Conservation (phyloP, 2,329 filamentous ascomycete genomes). For the Cercospora citrullina region DNA sequence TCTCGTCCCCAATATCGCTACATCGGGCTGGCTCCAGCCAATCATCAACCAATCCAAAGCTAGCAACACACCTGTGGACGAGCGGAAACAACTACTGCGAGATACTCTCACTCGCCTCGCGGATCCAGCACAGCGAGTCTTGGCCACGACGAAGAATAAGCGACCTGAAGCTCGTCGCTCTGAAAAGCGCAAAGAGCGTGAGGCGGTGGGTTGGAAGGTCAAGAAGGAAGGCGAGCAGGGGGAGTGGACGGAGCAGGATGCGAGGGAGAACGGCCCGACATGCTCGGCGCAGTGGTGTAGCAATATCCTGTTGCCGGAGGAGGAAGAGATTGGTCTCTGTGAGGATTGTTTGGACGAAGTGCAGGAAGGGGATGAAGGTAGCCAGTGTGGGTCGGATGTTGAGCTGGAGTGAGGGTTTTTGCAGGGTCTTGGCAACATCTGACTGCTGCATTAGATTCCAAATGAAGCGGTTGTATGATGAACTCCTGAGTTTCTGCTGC, state of each 20-base stretch:
- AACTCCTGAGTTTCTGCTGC: neutral
- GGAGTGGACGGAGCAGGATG: neutral
- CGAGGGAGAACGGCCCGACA: neutral
- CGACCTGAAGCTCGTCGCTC: neutral
- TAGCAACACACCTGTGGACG: neutral
- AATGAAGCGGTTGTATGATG: neutral
- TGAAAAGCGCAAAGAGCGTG: neutral
- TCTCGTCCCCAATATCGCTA: neutral
- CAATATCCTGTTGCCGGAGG: neutral
- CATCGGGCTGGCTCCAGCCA: neutral
- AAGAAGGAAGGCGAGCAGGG: neutral
- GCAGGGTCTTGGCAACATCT: neutral
- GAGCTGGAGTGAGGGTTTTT: neutral
- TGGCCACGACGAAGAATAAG: neutral
- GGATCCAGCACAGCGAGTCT: neutral
- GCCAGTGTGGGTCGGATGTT: neutral
- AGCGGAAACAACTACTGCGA: neutral
- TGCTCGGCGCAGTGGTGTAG: neutral
- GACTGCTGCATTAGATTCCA: neutral
- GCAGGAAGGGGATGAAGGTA: neutral
- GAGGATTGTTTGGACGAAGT: neutral
- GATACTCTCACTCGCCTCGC: neutral
- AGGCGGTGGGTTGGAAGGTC: neutral
- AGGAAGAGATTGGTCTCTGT: neutral
- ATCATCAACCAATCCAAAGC: neutral